These are phyloP conservation scores for Escallonia herrerae DNA, from an alignment of 129 eudicot genomes.

Conservation along the genomic window DNA sequence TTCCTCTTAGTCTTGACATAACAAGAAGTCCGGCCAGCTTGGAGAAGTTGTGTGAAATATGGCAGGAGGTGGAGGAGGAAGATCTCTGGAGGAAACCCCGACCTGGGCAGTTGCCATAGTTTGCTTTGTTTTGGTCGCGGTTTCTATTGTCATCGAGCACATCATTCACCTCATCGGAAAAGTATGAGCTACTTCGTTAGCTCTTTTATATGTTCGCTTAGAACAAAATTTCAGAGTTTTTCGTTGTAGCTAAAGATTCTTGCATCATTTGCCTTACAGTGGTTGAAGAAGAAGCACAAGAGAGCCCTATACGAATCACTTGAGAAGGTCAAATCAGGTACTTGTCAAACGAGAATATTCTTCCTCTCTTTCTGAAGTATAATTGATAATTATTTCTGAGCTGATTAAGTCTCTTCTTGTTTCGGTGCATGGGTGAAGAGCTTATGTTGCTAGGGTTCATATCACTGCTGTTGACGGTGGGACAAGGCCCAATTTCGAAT, in stretches of 20 bases:
- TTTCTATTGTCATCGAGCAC: conserved; percentile 45
- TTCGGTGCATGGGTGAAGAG: conserved; percentile 32
- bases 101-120: conserved; percentile 71
- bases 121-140: conserved; percentile 39
- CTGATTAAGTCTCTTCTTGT: not conserved
- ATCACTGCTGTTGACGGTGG: conserved; percentile 56
- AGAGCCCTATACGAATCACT: conserved; percentile 62
- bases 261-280: conserved; percentile 27
- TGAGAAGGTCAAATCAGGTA: conserved; percentile 44
- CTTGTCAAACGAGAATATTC: not conserved
- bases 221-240: not conserved
- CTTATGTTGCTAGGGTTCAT: conserved; percentile 75
- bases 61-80: conserved; percentile 51
- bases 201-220: not conserved
- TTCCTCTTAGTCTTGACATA: too few relatives aligned
- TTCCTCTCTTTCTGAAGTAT: too few relatives aligned
- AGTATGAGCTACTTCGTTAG: conserved; percentile 16
- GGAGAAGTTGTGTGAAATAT: conserved; percentile 6
- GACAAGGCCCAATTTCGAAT: conserved; percentile 39
- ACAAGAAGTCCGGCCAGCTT: too few relatives aligned
- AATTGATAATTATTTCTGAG: too few relatives aligned
- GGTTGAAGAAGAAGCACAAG: conserved; percentile 60
- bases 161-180: conserved; percentile 44
- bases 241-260: not conserved
- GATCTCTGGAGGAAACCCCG: conserved; percentile 64